Evolutionary conservation across 2,329 filamentous ascomycete genomes (phyloP).

Genomic region (Aspergillus ibericus): DNA sequence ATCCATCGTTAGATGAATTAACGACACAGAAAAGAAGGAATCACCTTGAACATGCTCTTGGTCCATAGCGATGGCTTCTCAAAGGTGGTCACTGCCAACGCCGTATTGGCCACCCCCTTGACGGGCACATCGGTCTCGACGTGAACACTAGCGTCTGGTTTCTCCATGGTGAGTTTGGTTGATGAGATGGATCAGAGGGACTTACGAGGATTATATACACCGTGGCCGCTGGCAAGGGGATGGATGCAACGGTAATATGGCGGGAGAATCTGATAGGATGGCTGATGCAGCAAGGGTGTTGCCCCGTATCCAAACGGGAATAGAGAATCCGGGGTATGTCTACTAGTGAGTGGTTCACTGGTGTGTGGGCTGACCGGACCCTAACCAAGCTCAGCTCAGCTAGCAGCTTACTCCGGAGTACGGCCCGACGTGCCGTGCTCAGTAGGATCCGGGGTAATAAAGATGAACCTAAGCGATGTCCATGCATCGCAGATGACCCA

Average conservation of each 20-base stretch:
- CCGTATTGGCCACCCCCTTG: conserved; percentile 27
- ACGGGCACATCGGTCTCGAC: conserved; percentile 15
- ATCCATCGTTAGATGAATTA: neutral
- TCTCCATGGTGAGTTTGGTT: neutral
- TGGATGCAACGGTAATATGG: neutral
- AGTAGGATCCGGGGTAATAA: neutral
- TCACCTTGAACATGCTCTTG: conserved; percentile 47
- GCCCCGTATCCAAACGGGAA: conserved; percentile 8
- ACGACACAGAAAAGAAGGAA: neutral
- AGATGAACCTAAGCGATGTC: neutral
- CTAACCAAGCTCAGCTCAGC: neutral
- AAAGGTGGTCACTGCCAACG: conserved; percentile 33
- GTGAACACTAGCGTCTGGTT: conserved; percentile 4
- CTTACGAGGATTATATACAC: neutral
- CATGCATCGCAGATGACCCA: neutral
- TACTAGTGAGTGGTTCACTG: neutral
- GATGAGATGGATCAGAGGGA: neutral
- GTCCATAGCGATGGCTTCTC: conserved; percentile 39
- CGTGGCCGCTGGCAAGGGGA: neutral
- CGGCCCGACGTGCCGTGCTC: conserved; percentile 3
- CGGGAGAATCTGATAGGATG: conserved; percentile 3
- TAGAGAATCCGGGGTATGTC: conserved; percentile 7
- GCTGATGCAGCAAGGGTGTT: conserved; percentile 5
- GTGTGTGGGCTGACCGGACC: neutral
- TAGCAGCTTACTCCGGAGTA: neutral